Evolutionary conservation across 192 early-diverging fungal species (phyloP), one percentile per base, ranked within the genome.

Genomic region (Bifiguratus adelaidae): DNA sequence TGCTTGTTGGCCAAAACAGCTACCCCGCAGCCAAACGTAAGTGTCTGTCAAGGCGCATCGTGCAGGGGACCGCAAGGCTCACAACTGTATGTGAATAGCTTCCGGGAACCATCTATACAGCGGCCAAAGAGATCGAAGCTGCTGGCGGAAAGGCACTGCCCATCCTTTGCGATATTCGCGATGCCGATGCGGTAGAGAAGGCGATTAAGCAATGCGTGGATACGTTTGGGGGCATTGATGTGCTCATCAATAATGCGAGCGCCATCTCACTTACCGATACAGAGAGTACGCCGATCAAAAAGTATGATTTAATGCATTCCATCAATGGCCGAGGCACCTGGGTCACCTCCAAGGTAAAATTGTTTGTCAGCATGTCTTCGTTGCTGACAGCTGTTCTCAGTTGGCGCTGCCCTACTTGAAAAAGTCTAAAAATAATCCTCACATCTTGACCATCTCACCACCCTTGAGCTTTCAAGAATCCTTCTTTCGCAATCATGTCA

Each of bases 301-400:
- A 69, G 60, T 83, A 83, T 48, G 80, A 85, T 52, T 53, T 87
- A 55, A 87, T 83, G 82, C 78, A 82, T 65, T 59, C 65, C 33
- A 72, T 88, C 68, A 88, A 88, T 50, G 80, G 81, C 2, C 73
- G 86, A 32, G 85, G 86, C 2, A 86, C 85, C 15, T 91, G 81
- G 77, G 54, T 91, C 50, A 77, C 81, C 22, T 71, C 86, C 22
- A 85, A 89, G 67, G 49, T 69, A 29, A 23, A 30, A 33, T 33
- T n/a, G 32, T 33, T n/a, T 33, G 8, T n/a, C 32, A 33, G 8
- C 32, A 9, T 33, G 8, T 9, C n/a, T 33, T 33, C 32, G 32
- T n/a, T n/a, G 19, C 11, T 16, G 15, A 4, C 44, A 34, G 29
- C 8, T 34, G n/a, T 30, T 30, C 2, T 7, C 18, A 61, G 53